phyloP scores from a whole-genome alignment of 1,284 basidiomycete species.

The Puccinia polysora region DNA sequence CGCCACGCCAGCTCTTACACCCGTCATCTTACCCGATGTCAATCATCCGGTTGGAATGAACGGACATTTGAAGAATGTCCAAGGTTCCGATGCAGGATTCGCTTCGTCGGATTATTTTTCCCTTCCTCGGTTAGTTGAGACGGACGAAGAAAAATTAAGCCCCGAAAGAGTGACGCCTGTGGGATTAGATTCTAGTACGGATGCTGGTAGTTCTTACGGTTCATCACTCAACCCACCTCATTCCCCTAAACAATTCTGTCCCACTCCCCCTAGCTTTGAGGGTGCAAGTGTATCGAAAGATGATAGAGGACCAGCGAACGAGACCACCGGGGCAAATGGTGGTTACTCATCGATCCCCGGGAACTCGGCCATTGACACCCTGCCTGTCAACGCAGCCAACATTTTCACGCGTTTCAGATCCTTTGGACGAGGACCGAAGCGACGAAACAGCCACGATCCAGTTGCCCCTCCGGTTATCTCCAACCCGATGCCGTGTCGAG shows the following conservation, averaged over 20 bases:
- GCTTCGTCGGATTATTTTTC: constrained; percentile 33
- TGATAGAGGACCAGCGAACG: background rate
- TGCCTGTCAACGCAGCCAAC: constrained; percentile 17
- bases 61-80: no score
- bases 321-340: constrained; percentile 8
- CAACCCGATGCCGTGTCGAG: constrained; percentile 12
- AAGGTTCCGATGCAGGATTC: no score
- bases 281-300: constrained; percentile 5
- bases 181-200: constrained; percentile 6
- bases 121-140: constrained; percentile 28
- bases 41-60: no score
- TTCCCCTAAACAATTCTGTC: background rate
- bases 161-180: background rate
- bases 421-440: constrained; percentile 24
- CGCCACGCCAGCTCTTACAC: background rate
- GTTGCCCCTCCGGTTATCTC: constrained; percentile 11
- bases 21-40: background rate
- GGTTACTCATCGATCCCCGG: background rate
- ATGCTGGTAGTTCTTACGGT: constrained; percentile 30
- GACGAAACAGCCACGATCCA: constrained; percentile 23
- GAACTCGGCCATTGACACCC: no score
- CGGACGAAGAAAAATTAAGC: constrained; percentile 16
- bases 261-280: constrained; percentile 8
- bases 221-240: constrained; percentile 21
- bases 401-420: constrained; percentile 35